These are phyloP conservation scores for Trichoderma endophyticum DNA, from an alignment of 2,329 filamentous ascomycete species.

Conservation along the genomic window DNA sequence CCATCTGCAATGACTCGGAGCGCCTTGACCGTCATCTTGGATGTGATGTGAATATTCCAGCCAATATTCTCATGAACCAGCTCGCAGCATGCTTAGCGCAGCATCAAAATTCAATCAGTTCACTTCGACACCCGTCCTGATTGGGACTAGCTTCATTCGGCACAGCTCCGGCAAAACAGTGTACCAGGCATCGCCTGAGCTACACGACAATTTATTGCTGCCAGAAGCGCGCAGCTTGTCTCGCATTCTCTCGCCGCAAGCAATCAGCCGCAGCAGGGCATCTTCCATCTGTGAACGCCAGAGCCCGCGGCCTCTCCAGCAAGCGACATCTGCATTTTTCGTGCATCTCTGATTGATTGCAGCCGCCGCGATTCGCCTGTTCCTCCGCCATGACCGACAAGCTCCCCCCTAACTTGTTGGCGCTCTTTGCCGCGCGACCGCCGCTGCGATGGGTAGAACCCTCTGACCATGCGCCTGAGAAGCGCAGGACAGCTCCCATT, in stretches of 20 bases:
- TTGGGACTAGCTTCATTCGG: conserved; percentile 28
- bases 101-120: conserved; percentile 9
- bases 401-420: conserved; percentile 85
- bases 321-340: background rate
- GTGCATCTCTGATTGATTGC: background rate
- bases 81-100: conserved; percentile 7
- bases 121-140: conserved; percentile 20
- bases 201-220: conserved; percentile 23
- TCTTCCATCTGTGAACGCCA: background rate
- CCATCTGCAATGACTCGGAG: conserved; percentile 51
- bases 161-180: conserved; percentile 24
- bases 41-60: conserved; percentile 28
- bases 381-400: conserved; percentile 81
- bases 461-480: conserved; percentile 76
- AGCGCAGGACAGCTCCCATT: conserved; percentile 71
- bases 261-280: conserved; percentile 10
- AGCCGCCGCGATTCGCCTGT: background rate
- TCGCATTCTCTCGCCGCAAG: conserved; percentile 6
- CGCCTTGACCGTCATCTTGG: conserved; percentile 55
- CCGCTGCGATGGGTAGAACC: conserved; percentile 86
- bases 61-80: conserved; percentile 30
- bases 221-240: conserved; percentile 20
- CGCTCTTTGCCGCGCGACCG: conserved; percentile 92
- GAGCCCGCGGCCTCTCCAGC: background rate
- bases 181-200: conserved; percentile 16